Percentiles rank a stretch among this genome's conserved stretches.
Conservation (phyloP, 108 stramenopile genomes). For the Stephanodiscus triporus region DNA sequence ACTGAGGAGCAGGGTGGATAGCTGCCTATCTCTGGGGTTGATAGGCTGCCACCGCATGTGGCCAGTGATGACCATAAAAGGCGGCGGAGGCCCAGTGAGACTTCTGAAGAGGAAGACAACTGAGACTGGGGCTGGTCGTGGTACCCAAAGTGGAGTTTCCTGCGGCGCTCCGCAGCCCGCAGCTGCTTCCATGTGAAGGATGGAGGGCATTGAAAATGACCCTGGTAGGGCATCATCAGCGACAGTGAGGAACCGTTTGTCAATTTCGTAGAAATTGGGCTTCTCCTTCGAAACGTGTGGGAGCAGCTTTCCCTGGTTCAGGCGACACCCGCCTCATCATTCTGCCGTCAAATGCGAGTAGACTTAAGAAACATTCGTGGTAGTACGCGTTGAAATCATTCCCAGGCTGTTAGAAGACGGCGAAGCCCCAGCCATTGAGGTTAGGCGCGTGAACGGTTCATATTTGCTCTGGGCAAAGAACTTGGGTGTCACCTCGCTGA, state of each 20-base stretch:
- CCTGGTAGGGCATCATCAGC: not conserved
- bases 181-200: too few species aligned
- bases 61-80: not conserved
- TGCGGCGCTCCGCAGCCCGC: not conserved
- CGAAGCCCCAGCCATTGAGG: constrained; percentile 36
- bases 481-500: constrained; percentile 45
- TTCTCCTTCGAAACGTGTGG: constrained; percentile 30
- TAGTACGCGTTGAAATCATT: not conserved
- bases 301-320: not conserved
- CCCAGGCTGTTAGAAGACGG: not conserved
- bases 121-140: too few species aligned
- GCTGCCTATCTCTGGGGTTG: not conserved
- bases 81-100: not conserved
- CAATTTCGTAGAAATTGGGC: constrained; percentile 29
- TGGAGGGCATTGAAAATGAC: not conserved
- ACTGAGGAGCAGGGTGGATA: not conserved
- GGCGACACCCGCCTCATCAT: not conserved
- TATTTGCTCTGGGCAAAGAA: constrained; percentile 58
- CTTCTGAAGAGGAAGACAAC: too few species aligned
- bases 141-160: not conserved
- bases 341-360: not conserved
- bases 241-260: not conserved
- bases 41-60: not conserved
- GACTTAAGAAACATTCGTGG: constrained; percentile 24
- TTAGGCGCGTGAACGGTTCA: constrained; percentile 22